A percentile compares a stretch with the other conserved stretches of the same genome.
These are phyloP conservation scores for Moringa oleifera DNA, from an alignment of 345 rosid species.

Conservation along the genomic window DNA sequence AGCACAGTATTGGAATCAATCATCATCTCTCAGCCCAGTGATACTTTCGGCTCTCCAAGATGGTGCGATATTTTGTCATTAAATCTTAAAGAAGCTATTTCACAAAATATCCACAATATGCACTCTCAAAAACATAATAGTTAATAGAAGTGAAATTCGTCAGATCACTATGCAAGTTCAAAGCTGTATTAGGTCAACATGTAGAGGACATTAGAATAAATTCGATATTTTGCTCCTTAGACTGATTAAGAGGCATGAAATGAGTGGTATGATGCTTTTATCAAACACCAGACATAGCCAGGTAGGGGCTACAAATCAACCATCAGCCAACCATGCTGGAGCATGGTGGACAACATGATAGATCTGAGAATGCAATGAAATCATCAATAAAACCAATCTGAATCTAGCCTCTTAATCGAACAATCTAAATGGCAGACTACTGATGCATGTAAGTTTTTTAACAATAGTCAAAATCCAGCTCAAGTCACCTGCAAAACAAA, in stretches of 20 bases:
- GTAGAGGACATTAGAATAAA: background rate
- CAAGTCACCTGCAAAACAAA: slow-evolving; percentile 79
- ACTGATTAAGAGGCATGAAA: background rate
- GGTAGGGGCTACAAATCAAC: background rate
- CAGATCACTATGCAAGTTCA: background rate
- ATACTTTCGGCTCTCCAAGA: background rate
- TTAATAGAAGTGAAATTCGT: too few relatives aligned
- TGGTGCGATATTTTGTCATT: background rate
- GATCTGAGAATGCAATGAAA: background rate
- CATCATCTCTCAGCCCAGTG: background rate
- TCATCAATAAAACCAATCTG: background rate
- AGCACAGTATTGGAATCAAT: background rate
- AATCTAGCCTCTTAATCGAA: background rate
- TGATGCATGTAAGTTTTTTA: background rate
- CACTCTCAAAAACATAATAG: background rate
- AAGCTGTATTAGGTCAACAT: background rate
- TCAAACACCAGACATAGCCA: background rate
- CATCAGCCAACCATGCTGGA: background rate
- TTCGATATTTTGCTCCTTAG: background rate
- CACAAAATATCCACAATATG: background rate
- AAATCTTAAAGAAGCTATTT: background rate
- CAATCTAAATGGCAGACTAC: background rate
- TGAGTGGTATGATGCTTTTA: background rate
- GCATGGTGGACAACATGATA: background rate
- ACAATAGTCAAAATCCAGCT: slow-evolving; percentile 1